Conservation (phyloP, 495 filamentous ascomycete species). For the Neurospora pannonica region DNA sequence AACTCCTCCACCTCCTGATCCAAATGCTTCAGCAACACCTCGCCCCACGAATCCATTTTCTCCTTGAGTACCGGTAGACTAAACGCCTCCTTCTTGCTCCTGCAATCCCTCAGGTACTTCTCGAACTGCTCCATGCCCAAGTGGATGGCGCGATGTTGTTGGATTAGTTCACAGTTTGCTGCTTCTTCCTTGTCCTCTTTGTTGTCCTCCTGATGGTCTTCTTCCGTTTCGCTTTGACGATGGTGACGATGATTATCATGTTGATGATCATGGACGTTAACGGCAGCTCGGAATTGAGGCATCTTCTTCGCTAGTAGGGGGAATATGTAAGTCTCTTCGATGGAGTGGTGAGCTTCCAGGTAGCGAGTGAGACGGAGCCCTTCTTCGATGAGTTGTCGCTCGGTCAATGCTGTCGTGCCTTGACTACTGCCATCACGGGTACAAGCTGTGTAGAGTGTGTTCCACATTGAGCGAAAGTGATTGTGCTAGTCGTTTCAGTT, state of each 20-base stretch:
- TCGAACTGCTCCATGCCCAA: constrained; percentile 64
- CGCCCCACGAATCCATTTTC: constrained; percentile 56
- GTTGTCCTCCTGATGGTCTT: not conserved
- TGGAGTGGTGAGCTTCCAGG: constrained; percentile 68
- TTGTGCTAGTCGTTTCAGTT: constrained; percentile 47
- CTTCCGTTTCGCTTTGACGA: not conserved
- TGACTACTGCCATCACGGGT: constrained; percentile 35
- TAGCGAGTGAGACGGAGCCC: constrained; percentile 58
- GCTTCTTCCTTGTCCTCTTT: constrained; percentile 1
- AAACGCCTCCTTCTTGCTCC: constrained; percentile 56
- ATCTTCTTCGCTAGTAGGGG: constrained; percentile 68
- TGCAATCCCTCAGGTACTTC: constrained; percentile 57
- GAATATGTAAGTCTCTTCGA: constrained; percentile 80
- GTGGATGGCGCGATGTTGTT: constrained; percentile 80
- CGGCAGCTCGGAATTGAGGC: constrained; percentile 56
- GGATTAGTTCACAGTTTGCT: constrained; percentile 44
- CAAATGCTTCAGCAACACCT: constrained; percentile 62
- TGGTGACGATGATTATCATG: not conserved
- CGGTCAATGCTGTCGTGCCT: constrained; percentile 31
- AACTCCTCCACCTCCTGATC: constrained; percentile 64
- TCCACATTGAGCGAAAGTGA: constrained; percentile 68
- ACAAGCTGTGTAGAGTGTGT: constrained; percentile 53
- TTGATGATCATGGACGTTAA: not conserved
- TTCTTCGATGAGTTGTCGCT: constrained; percentile 48
- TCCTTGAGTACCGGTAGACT: constrained; percentile 56